Conservation (phyloP, 371 early-diverging fungal genomes). For the Circinella umbellata region DNA sequence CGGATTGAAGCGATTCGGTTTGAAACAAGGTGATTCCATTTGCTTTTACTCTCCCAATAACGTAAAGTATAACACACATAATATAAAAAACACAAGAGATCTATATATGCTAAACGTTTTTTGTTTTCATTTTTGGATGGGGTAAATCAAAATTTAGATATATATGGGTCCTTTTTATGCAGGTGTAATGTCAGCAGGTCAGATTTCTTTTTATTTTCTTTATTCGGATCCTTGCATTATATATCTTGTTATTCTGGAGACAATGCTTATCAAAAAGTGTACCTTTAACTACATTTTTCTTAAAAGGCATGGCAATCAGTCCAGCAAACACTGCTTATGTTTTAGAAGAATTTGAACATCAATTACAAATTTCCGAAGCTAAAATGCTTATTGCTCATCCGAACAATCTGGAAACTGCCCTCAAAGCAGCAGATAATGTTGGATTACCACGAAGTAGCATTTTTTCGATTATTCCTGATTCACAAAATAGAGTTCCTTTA, state of each 20-base stretch:
- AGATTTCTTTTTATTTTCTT: not conserved
- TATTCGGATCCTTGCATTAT: too few relatives aligned
- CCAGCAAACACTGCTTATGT: slow-evolving; percentile 76
- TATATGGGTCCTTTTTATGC: slow-evolving; percentile 22
- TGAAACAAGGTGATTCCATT: slow-evolving; percentile 19
- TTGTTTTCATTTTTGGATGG: too few relatives aligned
- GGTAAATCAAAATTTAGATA: slow-evolving; percentile 10
- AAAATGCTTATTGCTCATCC: slow-evolving; percentile 53
- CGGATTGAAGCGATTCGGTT: slow-evolving; percentile 17
- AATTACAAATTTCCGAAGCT: slow-evolving; percentile 67
- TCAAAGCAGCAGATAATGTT: slow-evolving; percentile 51
- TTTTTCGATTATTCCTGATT: slow-evolving; percentile 13
- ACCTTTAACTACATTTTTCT: not conserved
- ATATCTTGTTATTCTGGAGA: too few relatives aligned
- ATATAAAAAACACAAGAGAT: too few relatives aligned
- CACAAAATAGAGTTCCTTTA: slow-evolving; percentile 9
- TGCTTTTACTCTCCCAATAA: slow-evolving; percentile 24
- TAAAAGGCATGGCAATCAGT: slow-evolving; percentile 44
- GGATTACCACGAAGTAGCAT: slow-evolving; percentile 35
- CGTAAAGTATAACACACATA: not conserved
- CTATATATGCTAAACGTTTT: too few relatives aligned
- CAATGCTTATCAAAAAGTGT: not conserved
- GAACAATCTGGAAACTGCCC: slow-evolving; percentile 43
- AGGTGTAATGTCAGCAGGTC: slow-evolving; percentile 21
- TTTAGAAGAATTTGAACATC: slow-evolving; percentile 67